phyloP scores from a whole-genome alignment of 2,329 filamentous ascomycete species.

The Epichloe festucae region DNA sequence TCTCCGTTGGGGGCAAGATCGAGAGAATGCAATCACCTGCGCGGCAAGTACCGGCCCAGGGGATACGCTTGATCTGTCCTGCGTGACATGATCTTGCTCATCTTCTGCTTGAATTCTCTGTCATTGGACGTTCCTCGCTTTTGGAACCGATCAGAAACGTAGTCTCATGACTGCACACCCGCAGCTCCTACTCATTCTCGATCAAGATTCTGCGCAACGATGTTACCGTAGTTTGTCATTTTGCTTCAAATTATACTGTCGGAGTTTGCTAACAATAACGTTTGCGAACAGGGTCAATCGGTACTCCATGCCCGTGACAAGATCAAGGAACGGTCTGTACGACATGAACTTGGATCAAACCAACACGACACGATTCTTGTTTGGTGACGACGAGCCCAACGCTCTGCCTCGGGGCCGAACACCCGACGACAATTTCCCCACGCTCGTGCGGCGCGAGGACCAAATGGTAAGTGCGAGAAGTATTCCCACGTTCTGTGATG shows the following conservation, averaged over 20 bases:
- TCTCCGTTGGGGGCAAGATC: neutral
- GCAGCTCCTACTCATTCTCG: neutral
- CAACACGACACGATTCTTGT: slow-evolving; percentile 75
- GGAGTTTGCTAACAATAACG: slow-evolving; percentile 6
- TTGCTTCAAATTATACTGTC: neutral
- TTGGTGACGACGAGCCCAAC: slow-evolving; percentile 63
- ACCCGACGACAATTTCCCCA: slow-evolving; percentile 77
- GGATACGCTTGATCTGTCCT: neutral
- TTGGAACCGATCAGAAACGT: neutral
- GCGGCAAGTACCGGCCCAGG: neutral
- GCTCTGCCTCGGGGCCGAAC: slow-evolving; percentile 34
- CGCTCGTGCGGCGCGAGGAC: slow-evolving; percentile 55
- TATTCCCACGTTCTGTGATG: neutral
- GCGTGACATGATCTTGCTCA: neutral
- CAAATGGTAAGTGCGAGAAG: slow-evolving; percentile 35
- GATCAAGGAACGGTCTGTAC: slow-evolving; percentile 52
- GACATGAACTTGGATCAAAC: slow-evolving; percentile 65
- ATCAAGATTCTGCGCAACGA: neutral
- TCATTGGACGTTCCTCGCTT: neutral
- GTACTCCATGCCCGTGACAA: slow-evolving; percentile 85
- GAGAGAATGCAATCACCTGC: neutral
- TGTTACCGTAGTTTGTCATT: neutral
- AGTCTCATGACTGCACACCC: neutral
- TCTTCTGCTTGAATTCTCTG: neutral
- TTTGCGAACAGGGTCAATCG: slow-evolving; percentile 55